phyloP scores from a whole-genome alignment of 805 yeast genomes.

The Jamesozyma rosinii region DNA sequence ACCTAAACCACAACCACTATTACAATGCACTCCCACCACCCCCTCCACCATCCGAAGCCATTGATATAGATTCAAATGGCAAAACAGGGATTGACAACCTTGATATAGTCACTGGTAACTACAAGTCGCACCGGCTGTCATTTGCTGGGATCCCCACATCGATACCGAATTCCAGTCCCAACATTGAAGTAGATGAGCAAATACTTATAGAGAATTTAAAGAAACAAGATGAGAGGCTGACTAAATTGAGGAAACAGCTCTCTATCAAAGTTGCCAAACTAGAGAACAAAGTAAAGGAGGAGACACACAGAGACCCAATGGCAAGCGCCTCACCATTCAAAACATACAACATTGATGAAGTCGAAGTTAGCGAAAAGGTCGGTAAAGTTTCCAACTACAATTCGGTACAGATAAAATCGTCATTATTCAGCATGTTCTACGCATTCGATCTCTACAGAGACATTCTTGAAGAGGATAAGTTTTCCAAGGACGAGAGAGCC shows the following conservation, averaged over 20 bases:
- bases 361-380: background rate
- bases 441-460: conserved; percentile 19
- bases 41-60: background rate
- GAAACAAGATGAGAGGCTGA: background rate
- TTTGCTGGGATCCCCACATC: background rate
- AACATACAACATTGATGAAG: conserved; percentile 1
- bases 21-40: background rate
- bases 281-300: background rate
- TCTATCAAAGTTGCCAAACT: background rate
- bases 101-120: background rate
- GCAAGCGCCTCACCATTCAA: background rate
- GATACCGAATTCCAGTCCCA: background rate
- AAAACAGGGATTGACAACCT: background rate
- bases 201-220: background rate
- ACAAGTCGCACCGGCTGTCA: background rate
- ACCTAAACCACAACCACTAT: background rate
- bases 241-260: background rate
- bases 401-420: conserved; percentile 18
- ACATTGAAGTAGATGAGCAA: background rate
- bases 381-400: conserved; percentile 3
- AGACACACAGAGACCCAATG: background rate
- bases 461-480: conserved; percentile 5
- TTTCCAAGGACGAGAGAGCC: background rate
- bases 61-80: background rate
- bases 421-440: conserved; percentile 25